phyloP scores from a whole-genome alignment of 352 stramenopile species.

The Saprolegnia diclina region DNA sequence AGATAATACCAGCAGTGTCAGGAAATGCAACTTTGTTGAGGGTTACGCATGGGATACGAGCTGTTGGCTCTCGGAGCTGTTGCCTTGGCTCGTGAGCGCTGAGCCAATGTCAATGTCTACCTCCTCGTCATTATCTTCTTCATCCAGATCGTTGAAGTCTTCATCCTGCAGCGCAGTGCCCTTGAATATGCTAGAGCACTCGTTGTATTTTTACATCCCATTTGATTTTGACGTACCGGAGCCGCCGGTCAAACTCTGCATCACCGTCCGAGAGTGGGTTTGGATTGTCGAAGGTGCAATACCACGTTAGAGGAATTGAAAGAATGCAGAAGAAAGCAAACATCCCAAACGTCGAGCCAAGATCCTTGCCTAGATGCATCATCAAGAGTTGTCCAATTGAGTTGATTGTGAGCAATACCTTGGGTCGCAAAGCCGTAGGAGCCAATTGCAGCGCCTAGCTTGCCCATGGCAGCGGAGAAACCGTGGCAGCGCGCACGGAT shows the following conservation, averaged over 20 bases:
- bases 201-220: neutral
- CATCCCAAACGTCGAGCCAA: constrained; percentile 40
- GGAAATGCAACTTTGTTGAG: neutral
- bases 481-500: constrained; percentile 55
- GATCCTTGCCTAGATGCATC: constrained; percentile 1
- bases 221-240: neutral
- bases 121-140: constrained; percentile 18
- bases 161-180: constrained; percentile 25
- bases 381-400: neutral
- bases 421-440: constrained; percentile 33
- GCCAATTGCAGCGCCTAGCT: constrained; percentile 42
- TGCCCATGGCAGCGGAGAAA: constrained; percentile 55
- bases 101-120: constrained; percentile 21
- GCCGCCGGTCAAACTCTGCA: constrained; percentile 40
- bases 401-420: neutral
- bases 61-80: neutral
- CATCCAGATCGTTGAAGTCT: constrained; percentile 26
- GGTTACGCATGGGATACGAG: constrained; percentile 5
- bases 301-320: constrained; percentile 56
- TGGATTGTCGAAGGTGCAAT: constrained; percentile 61
- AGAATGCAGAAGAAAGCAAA: constrained; percentile 48
- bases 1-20: no score
- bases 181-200: constrained; percentile 7
- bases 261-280: constrained; percentile 55
- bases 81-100: neutral